Percentiles rank a stretch among this genome's conserved stretches.
Evolutionary conservation across 192 early-diverging fungal species (phyloP).

Genomic region (Mortierella antarctica): DNA sequence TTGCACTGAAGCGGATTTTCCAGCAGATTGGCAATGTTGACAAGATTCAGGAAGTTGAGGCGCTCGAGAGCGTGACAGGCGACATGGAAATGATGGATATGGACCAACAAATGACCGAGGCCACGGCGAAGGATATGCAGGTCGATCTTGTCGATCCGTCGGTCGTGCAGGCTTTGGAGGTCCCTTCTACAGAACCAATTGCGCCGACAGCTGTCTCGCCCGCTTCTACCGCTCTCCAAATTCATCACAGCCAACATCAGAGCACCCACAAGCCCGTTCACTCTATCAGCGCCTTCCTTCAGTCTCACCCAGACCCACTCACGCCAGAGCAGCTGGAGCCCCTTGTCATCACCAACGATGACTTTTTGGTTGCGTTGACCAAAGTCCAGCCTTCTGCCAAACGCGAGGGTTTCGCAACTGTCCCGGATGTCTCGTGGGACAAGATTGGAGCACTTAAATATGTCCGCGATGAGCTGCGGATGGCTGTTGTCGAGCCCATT

Average conservation of each 20-base stretch:
- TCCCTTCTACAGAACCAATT: neutral
- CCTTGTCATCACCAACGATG: conserved; percentile 82
- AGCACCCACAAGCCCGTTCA: conserved; percentile 60
- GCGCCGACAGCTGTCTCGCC: neutral
- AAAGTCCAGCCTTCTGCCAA: conserved; percentile 97
- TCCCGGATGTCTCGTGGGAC: conserved; percentile 95
- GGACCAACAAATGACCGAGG: conserved; percentile 12
- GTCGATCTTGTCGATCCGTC: neutral
- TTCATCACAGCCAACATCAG: conserved; percentile 18
- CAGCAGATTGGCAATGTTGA: conserved; percentile 55
- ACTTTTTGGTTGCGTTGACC: conserved; percentile 86
- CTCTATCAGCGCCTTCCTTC: conserved; percentile 81
- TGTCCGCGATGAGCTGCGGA: conserved; percentile 92
- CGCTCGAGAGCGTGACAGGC: conserved; percentile 12
- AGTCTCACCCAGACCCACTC: conserved; percentile 76
- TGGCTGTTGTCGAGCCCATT: conserved; percentile 97
- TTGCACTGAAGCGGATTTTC: conserved; percentile 88
- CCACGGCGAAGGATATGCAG: conserved; percentile 6
- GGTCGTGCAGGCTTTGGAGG: conserved; percentile 5
- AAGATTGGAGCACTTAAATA: conserved; percentile 91
- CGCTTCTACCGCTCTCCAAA: neutral
- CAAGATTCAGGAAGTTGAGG: conserved; percentile 38
- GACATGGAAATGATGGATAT: conserved; percentile 58
- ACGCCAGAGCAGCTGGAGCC: conserved; percentile 84
- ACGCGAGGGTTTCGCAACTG: conserved; percentile 98